Base-by-base conservation (phyloP, 2,329 filamentous ascomycete species). In the Penicillium brevicompactum region DNA sequence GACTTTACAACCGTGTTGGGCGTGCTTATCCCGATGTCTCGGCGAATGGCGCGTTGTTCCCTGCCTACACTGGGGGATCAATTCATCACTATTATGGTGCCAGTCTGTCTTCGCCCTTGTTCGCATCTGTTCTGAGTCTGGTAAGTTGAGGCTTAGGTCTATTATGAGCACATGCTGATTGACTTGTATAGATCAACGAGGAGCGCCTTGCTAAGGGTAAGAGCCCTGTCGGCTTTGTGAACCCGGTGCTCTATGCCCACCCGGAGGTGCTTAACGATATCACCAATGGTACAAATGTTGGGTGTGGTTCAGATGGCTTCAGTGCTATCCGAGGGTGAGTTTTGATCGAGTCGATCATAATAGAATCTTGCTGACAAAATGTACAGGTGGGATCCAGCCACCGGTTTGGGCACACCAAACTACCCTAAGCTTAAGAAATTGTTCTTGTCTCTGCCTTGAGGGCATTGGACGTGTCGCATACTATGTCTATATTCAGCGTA, bases 1-100 rank as follows among this genome's bases (percentile, higher is more conserved):
- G 76, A 0, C 57, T 76, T 3, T 82, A 73, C 58, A 79, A 81
- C 48, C 69, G 68, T 13, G 68, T 72, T 18, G 80, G 80, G 0
- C 73, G 80, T 24, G 80, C 72, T 1, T 81, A 80, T 48, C 80
- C 80, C 0, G 80, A 82, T 54, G 75, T 83, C 9, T 69, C 78
- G 1, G 79, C 80, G 0, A 73, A 73, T 37, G 79, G 74, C 13
- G 76, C 72, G 51, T 62, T 67, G 18, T 67, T 70, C 52, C 60
- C 57, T 9, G 67, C 61, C 4, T 67, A 61, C 32, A 48, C 51
- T 11, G 49, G 60, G 40, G 62, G 61, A 2, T 31, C 45, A 3
- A 49, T 64, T 21, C 51, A 61, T 30, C 62, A 63, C 46, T 69
- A 56, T 49, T 69, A 64, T 16, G 68, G 69, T 8, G 55, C 68